phyloP scores from a whole-genome alignment of 305 asterid species.

The Caryopteris hybrid region DNA sequence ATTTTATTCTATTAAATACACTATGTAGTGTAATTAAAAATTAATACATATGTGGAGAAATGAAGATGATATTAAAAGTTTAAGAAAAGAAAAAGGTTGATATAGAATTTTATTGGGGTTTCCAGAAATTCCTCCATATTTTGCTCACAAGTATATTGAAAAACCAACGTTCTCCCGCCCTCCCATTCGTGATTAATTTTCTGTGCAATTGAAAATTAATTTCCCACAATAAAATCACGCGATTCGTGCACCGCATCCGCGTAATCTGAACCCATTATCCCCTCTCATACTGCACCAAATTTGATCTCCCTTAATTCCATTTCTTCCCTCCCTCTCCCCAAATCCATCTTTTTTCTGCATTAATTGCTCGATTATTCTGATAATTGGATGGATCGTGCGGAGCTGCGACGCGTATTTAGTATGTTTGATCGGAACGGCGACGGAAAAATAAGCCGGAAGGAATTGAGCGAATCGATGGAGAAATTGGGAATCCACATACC shows the following conservation, averaged over 20 bases:
- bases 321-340: not conserved
- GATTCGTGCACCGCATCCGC: not conserved
- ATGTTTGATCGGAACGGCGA: slow-evolving; percentile 60
- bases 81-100: not conserved
- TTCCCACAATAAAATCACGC: not conserved
- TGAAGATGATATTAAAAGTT: not conserved
- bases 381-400: slow-evolving; percentile 41
- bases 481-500: slow-evolving; percentile 47
- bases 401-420: slow-evolving; percentile 48
- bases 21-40: no score
- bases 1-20: no score
- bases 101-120: slow-evolving; percentile 3
- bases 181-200: not conserved
- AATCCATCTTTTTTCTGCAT: not conserved
- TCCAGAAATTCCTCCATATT: slow-evolving; percentile 22
- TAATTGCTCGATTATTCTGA: no score
- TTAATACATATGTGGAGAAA: no score
- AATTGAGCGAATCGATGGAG: slow-evolving; percentile 44
- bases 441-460: slow-evolving; percentile 47
- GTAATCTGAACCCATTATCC: not conserved
- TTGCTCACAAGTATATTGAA: slow-evolving; percentile 1
- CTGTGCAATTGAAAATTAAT: not conserved
- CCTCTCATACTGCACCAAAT: not conserved
- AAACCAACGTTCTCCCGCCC: slow-evolving; percentile 7
- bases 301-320: not conserved